Evolutionary conservation across 2,329 filamentous ascomycete species (phyloP).

Genomic region (Monilinia laxa): DNA sequence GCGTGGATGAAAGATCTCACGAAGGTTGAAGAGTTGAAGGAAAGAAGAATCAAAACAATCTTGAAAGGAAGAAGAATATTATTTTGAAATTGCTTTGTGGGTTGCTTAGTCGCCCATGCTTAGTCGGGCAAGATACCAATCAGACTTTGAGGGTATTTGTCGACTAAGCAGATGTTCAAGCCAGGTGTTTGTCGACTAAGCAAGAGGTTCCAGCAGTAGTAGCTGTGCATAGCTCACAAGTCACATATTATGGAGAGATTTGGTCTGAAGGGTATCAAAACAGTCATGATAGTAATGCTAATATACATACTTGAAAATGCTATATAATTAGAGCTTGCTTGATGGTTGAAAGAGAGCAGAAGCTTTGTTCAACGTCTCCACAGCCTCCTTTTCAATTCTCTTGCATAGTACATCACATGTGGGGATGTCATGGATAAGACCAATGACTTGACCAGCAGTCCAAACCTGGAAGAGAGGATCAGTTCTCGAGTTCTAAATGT

Average conservation of each 20-base stretch:
- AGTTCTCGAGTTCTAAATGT: constrained; percentile 6
- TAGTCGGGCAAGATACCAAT: not conserved
- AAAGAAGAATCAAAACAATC: not conserved
- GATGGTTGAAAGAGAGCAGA: constrained; percentile 54
- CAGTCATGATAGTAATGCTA: constrained; percentile 19
- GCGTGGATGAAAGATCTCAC: not conserved
- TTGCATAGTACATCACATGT: constrained; percentile 68
- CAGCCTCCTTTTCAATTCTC: constrained; percentile 76
- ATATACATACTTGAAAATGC: constrained; percentile 12
- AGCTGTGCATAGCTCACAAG: not conserved
- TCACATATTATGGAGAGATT: not conserved
- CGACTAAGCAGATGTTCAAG: not conserved
- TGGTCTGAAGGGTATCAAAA: not conserved
- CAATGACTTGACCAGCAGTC: constrained; percentile 96
- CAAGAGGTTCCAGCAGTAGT: not conserved
- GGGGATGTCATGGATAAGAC: constrained; percentile 79
- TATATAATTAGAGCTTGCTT: constrained; percentile 49
- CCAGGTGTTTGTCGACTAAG: not conserved
- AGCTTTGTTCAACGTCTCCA: constrained; percentile 62
- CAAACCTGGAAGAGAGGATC: constrained; percentile 64
- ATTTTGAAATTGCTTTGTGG: not conserved
- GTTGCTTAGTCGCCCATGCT: not conserved
- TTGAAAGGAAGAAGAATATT: not conserved
- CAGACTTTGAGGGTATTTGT: not conserved
- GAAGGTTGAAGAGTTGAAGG: not conserved